Percentiles rank a stretch among this genome's conserved stretches.
These are phyloP conservation scores for Phytophthora ramorum DNA, from an alignment of 352 stramenopile species.

Conservation along the genomic window DNA sequence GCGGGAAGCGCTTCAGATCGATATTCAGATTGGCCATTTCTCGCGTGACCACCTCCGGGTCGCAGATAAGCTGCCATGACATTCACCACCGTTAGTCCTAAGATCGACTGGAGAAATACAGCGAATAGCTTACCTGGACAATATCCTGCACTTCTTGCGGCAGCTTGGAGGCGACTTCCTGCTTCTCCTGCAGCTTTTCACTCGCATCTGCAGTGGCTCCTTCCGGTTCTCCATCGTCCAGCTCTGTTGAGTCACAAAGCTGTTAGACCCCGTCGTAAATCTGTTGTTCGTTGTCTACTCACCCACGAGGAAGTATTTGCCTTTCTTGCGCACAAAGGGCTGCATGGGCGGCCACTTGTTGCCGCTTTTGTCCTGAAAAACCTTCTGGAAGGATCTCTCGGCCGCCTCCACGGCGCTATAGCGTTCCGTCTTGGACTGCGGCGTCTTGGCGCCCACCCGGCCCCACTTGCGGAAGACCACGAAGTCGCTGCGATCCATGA, in stretches of 20 bases:
- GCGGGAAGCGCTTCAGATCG: slow-evolving; percentile 60
- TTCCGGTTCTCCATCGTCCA: slow-evolving; percentile 48
- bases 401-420: slow-evolving; percentile 37
- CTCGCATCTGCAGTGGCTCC: slow-evolving; percentile 22
- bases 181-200: slow-evolving; percentile 39
- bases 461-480: slow-evolving; percentile 77
- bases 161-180: slow-evolving; percentile 35
- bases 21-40: slow-evolving; percentile 59
- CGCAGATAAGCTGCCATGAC: slow-evolving; percentile 54
- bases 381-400: slow-evolving; percentile 51
- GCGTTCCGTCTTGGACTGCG: slow-evolving; percentile 35
- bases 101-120: background rate
- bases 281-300: background rate
- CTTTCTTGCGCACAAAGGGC: slow-evolving; percentile 53
- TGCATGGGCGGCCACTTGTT: slow-evolving; percentile 65
- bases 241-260: slow-evolving; percentile 28
- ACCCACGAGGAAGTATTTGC: slow-evolving; percentile 78
- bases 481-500: slow-evolving; percentile 47
- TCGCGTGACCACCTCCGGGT: slow-evolving; percentile 51
- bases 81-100: slow-evolving; percentile 4
- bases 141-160: slow-evolving; percentile 45
- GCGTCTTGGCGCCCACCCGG: slow-evolving; percentile 62
- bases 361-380: slow-evolving; percentile 62
- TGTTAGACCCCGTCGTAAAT: background rate
- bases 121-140: slow-evolving; percentile 31